Evolutionary conservation across 495 filamentous ascomycete species (phyloP).

Genomic region (Aeminium ludgeri): DNA sequence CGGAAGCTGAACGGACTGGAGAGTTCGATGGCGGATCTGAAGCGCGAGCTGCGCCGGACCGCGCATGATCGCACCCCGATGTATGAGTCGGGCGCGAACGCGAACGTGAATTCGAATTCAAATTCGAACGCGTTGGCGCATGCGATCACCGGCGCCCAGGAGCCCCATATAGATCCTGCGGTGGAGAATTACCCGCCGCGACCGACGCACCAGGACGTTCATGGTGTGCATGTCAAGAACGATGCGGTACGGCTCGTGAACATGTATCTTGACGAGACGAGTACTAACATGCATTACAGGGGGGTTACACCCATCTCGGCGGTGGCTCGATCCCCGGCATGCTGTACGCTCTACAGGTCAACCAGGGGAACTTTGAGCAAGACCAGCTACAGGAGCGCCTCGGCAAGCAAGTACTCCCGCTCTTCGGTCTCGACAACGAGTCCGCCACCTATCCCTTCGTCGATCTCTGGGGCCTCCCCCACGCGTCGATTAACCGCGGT

Average conservation of each 20-base stretch:
- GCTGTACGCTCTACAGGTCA: constrained; percentile 47
- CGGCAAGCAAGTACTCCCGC: constrained; percentile 61
- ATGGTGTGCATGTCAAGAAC: constrained; percentile 37
- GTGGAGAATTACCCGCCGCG: background rate
- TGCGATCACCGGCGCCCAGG: no score
- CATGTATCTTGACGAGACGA: background rate
- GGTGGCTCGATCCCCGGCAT: constrained; percentile 43
- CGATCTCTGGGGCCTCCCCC: constrained; percentile 40
- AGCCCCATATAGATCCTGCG: constrained; percentile 3
- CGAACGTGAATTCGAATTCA: no score
- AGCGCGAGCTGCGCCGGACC: constrained; percentile 18
- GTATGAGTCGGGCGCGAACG: constrained; percentile 13
- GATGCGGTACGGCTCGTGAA: constrained; percentile 28
- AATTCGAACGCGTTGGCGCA: no score
- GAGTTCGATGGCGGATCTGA: constrained; percentile 21
- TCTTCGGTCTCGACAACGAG: constrained; percentile 68
- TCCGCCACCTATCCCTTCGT: constrained; percentile 66
- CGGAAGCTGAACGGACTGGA: constrained; percentile 25
- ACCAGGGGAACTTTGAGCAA: constrained; percentile 25
- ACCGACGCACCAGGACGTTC: constrained; percentile 10
- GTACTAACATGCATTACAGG: background rate
- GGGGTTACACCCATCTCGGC: constrained; percentile 39
- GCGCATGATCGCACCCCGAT: constrained; percentile 10
- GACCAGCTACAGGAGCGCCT: constrained; percentile 33
- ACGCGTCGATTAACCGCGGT: constrained; percentile 54